Evolutionary conservation across 768 basidiomycete genomes (phyloP).

Genomic region (Lactarius psammicola): DNA sequence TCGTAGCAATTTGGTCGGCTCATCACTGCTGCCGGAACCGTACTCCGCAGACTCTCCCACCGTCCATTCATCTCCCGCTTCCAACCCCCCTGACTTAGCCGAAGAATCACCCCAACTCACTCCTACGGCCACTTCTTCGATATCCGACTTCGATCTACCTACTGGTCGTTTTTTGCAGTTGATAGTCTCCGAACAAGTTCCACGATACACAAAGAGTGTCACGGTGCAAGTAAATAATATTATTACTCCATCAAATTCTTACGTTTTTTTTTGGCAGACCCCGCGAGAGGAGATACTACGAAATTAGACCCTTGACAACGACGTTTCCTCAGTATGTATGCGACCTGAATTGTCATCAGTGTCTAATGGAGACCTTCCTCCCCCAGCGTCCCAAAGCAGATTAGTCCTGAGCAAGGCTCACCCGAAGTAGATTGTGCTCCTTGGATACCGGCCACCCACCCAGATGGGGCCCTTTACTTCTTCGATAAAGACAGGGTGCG

Average conservation of each 20-base stretch:
- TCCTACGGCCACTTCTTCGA: not conserved
- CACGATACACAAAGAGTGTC: not conserved
- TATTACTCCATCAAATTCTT: not conserved
- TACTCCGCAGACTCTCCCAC: not conserved
- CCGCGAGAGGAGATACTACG: not conserved
- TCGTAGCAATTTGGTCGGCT: not conserved
- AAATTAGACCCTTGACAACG: not conserved
- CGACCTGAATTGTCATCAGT: not conserved
- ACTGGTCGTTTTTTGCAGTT: not conserved
- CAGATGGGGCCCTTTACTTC: not conserved
- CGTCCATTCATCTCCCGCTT: not conserved
- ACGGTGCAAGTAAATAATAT: not conserved
- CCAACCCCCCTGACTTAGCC: not conserved
- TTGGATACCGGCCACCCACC: conserved; percentile 49
- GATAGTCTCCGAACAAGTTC: not conserved
- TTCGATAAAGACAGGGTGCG: not conserved
- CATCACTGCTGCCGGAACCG: not conserved
- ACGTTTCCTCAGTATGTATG: not conserved
- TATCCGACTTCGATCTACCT: not conserved
- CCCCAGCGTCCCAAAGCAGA: not conserved
- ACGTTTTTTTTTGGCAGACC: not conserved
- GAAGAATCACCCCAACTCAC: not conserved
- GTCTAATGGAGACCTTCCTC: not conserved
- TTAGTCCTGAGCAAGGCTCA: not conserved
- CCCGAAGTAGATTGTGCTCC: not conserved